Base-by-base conservation (phyloP, 2,329 filamentous ascomycete genomes). In the Pseudocercospora macadamiae region DNA sequence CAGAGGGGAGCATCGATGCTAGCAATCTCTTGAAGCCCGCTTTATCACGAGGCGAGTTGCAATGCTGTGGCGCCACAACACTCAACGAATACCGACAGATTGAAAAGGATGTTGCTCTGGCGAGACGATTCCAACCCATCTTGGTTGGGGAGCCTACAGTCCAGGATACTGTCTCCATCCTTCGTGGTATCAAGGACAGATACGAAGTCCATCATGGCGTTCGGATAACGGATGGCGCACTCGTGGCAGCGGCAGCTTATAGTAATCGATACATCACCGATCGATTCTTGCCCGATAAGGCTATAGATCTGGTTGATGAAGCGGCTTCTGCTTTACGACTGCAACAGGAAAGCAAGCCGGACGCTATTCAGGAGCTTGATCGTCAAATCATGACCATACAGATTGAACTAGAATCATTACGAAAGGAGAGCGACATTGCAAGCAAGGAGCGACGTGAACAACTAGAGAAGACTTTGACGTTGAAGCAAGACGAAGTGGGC, bases 171-270 rank as follows among this genome's bases (percentile, higher is more conserved):
- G 93, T 99, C 62, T 96, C 91, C 51, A 97, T 99, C 57, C 80
- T 99, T 0, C 87, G 95, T 70, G 95, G 93, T 49, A 97, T 99
- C 79, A 97, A 97, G 72, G 93, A 97, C 71, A 91, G 92, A 66
- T 99, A 99, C 70, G 95, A 97, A 74, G 91, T 97, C 0, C 95
- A 97, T 66, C 95, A 99, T 70, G 93, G 95, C 76, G 93, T 97
- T 0, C 84, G 93, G 54, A 97, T 99, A 65, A 96, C 91, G 0
- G 95, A 97, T 69, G 89, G 89, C 1, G 92, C 95, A 5, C 79
- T 97, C 9, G 93, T 99, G 12, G 92, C 95, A 1, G 93, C 95
- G 2, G 93, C 93, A 2, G 90, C 91, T 0, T 90, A 96, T 71
- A 95, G 90, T 63, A 97, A 97, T 70, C 89, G 95, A 52, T 99